These are phyloP conservation scores for Corymbia maculata DNA, from an alignment of 345 rosid genomes.

Conservation along the genomic window DNA sequence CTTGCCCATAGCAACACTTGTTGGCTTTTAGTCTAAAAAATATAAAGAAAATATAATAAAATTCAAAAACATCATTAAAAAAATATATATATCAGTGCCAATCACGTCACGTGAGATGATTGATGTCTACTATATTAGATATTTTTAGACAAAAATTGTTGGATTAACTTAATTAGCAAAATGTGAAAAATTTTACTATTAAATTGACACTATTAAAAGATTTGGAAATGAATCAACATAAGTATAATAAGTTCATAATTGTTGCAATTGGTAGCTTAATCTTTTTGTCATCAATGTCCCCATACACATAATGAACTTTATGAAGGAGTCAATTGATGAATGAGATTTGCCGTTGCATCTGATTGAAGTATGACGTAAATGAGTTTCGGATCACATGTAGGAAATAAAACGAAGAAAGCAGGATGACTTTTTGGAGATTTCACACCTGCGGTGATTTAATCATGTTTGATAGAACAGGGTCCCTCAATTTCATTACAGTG, in stretches of 20 bases:
- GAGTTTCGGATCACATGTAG: not conserved
- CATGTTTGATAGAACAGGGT: not conserved
- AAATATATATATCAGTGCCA: no score
- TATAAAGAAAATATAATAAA: no score
- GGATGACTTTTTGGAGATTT: not conserved
- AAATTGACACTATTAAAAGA: not conserved
- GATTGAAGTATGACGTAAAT: not conserved
- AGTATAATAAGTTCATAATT: no score
- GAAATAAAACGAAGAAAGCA: not conserved
- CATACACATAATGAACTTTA: not conserved
- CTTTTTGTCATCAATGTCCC: not conserved
- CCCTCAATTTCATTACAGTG: not conserved
- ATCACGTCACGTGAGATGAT: fast-evolving
- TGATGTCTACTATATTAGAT: no score
- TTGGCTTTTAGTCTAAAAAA: not conserved
- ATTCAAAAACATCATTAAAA: no score
- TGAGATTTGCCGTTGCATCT: not conserved
- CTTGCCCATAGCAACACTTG: not conserved
- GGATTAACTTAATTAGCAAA: not conserved
- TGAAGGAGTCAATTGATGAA: not conserved
- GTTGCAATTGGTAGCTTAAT: not conserved
- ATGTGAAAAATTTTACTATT: no score
- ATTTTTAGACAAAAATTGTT: no score
- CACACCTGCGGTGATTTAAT: not conserved
- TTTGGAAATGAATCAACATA: not conserved